phyloP scores from a whole-genome alignment of 352 stramenopile genomes.

The Pythium chondricola region DNA sequence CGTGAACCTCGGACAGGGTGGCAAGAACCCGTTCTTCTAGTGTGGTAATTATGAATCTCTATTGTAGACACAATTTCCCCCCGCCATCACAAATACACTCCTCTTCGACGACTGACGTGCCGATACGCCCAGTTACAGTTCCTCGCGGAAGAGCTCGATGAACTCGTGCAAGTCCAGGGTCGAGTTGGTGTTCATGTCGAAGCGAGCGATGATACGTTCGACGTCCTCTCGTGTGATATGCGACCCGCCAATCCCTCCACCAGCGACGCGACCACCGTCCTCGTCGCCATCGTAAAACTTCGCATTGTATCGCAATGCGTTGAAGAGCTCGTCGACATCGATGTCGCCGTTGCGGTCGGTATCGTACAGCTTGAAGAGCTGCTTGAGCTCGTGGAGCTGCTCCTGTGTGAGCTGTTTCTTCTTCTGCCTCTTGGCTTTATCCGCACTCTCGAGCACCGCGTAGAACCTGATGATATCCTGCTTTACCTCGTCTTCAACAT shows the following conservation, averaged over 20 bases:
- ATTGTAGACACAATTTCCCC: no score
- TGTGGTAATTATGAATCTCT: no score
- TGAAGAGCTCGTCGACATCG: constrained; percentile 61
- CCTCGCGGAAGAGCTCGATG: constrained; percentile 73
- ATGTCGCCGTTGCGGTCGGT: constrained; percentile 61
- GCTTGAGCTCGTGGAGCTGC: constrained; percentile 51
- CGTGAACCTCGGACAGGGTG: constrained; percentile 49
- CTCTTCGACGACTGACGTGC: no score
- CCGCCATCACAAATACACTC: no score
- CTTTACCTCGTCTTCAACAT: constrained; percentile 29
- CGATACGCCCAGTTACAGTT: no score
- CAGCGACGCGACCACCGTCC: no score
- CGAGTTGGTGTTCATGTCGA: constrained; percentile 68
- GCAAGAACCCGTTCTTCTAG: constrained; percentile 47
- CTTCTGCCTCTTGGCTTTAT: constrained; percentile 39
- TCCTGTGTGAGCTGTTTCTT: constrained; percentile 49
- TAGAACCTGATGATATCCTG: constrained; percentile 57
- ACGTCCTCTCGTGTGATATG: constrained; percentile 54
- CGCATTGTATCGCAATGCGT: constrained; percentile 60
- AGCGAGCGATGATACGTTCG: constrained; percentile 62
- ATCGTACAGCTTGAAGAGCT: constrained; percentile 73
- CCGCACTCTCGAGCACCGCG: constrained; percentile 39
- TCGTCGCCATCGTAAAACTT: constrained; percentile 55
- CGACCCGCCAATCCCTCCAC: background rate
- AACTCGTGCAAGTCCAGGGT: constrained; percentile 73